Percentiles rank a stretch among this genome's conserved stretches.
These are phyloP conservation scores for Toxoplasma gondii DNA, from an alignment of 169 alveolate species.

Conservation along the genomic window DNA sequence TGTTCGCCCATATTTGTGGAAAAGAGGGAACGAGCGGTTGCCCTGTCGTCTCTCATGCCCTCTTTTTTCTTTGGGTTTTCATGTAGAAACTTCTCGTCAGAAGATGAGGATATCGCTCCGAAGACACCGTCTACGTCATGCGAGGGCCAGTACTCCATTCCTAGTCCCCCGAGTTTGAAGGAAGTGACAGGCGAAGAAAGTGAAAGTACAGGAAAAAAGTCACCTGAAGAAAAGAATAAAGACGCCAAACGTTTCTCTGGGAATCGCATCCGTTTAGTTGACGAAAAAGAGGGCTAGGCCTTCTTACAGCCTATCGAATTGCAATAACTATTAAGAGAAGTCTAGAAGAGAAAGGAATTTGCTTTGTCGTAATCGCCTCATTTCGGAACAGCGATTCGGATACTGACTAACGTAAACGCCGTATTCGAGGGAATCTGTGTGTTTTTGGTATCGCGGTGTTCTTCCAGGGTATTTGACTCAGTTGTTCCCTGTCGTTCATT, in stretches of 20 bases:
- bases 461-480: no score
- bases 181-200: background rate
- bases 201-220: background rate
- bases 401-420: no score
- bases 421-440: no score
- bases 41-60: background rate
- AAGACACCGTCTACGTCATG: background rate
- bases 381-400: no score
- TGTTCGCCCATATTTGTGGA: background rate
- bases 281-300: background rate
- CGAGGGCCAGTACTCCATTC: background rate
- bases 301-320: background rate
- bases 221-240: background rate
- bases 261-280: background rate
- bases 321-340: no score
- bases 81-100: background rate
- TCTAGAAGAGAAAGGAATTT: no score
- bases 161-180: background rate
- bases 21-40: background rate
- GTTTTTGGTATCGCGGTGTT: no score
- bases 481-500: no score
- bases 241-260: background rate
- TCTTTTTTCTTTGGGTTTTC: background rate
- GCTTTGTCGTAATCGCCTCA: no score
- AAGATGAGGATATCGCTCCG: background rate